Conservation (phyloP, 2,329 filamentous ascomycete species). For the Chrysoporthe cubensis region DNA sequence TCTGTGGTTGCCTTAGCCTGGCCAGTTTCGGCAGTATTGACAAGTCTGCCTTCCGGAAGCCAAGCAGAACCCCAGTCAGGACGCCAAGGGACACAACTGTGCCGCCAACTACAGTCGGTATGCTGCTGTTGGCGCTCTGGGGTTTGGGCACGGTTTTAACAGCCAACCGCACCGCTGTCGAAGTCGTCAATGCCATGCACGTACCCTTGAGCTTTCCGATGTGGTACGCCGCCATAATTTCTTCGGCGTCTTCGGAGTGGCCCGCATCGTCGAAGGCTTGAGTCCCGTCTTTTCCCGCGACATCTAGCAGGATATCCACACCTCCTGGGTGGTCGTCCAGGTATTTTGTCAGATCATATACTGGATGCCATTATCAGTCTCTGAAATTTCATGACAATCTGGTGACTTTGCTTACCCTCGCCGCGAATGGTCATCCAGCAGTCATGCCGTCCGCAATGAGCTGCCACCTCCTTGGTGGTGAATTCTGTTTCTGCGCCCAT, state of each 20-base stretch:
- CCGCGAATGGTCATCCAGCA: constrained; percentile 61
- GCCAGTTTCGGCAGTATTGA: constrained; percentile 30
- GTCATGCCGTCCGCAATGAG: constrained; percentile 52
- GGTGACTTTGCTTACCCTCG: constrained; percentile 46
- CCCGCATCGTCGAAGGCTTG: constrained; percentile 84
- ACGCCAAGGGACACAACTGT: constrained; percentile 23
- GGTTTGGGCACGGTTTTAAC: constrained; percentile 14
- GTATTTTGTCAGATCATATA: constrained; percentile 63
- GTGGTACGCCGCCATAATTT: constrained; percentile 45
- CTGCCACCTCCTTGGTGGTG: constrained; percentile 48
- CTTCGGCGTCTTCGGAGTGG: constrained; percentile 67
- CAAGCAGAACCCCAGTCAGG: constrained; percentile 17
- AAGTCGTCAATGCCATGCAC: constrained; percentile 9
- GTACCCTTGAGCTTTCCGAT: constrained; percentile 45
- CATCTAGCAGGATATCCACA: constrained; percentile 76
- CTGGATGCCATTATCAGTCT: constrained; percentile 37
- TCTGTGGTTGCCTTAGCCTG: constrained; percentile 9
- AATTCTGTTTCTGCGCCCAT: constrained; percentile 34
- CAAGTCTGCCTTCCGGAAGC: constrained; percentile 24
- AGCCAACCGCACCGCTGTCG: constrained; percentile 22
- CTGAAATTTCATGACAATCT: neutral
- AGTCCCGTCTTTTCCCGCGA: constrained; percentile 77
- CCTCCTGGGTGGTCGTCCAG: constrained; percentile 70
- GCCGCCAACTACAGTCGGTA: constrained; percentile 17
- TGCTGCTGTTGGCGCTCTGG: constrained; percentile 13